Conservation (phyloP, 164 flowering plant genomes). For the Dillenia suffruticosa region DNA sequence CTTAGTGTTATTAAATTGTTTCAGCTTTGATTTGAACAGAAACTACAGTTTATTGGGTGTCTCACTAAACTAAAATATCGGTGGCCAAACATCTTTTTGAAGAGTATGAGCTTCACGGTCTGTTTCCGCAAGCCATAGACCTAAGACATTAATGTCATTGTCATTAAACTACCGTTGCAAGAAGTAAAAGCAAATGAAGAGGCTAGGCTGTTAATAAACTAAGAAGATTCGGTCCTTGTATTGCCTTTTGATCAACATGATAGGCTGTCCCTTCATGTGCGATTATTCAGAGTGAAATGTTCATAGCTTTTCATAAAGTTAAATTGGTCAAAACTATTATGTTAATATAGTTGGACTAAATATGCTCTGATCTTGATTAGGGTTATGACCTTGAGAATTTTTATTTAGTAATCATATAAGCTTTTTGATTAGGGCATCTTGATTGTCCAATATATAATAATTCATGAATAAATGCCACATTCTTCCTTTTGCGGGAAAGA, state of each 20-base stretch:
- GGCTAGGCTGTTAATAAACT: not conserved
- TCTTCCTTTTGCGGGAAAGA: not conserved
- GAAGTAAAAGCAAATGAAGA: not conserved
- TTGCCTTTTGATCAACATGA: conserved; percentile 2
- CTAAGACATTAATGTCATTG: too few species aligned
- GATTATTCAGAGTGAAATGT: not conserved
- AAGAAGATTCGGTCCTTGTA: conserved; percentile 19
- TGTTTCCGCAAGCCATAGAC: too few species aligned
- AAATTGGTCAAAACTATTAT: too few species aligned
- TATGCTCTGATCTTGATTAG: not conserved
- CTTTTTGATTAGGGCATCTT: not conserved
- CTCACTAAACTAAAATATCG: too few species aligned
- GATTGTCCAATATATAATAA: not conserved
- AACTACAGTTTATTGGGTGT: too few species aligned
- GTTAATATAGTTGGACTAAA: too few species aligned
- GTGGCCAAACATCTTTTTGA: too few species aligned
- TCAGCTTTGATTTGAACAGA: too few species aligned
- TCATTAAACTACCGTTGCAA: too few species aligned
- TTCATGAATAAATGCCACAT: not conserved
- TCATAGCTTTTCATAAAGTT: too few species aligned
- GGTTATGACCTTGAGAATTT: not conserved
- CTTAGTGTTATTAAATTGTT: too few species aligned
- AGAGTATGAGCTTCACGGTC: too few species aligned
- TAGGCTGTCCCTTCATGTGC: conserved; percentile 8
- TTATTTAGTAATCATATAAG: not conserved